These are phyloP conservation scores for Magnusiomyces tetraspermus DNA, from an alignment of 1,139 yeast species.

Conservation along the genomic window DNA sequence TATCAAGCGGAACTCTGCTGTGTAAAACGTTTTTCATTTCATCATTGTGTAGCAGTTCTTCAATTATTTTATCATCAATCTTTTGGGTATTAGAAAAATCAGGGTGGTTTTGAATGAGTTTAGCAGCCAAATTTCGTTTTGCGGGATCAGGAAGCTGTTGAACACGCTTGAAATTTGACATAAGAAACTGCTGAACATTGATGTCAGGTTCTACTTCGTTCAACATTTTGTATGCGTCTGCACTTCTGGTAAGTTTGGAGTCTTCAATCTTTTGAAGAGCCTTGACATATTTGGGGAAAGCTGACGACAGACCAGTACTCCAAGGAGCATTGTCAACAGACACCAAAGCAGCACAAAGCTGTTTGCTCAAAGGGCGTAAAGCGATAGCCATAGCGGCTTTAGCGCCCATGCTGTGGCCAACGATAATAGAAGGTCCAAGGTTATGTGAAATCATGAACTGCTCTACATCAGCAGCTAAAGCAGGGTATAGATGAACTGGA, in stretches of 20 bases:
- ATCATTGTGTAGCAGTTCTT: no score
- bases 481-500: slow-evolving; percentile 61
- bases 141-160: slow-evolving; percentile 8
- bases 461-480: slow-evolving; percentile 80
- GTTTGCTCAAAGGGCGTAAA: slow-evolving; percentile 46
- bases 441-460: slow-evolving; percentile 45
- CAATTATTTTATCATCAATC: no score
- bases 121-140: slow-evolving; percentile 27
- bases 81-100: no score
- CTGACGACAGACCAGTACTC: slow-evolving; percentile 47
- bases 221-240: slow-evolving; percentile 62
- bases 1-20: no score
- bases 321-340: slow-evolving; percentile 90
- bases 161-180: slow-evolving; percentile 55
- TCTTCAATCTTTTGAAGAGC: slow-evolving; percentile 45
- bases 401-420: slow-evolving; percentile 98
- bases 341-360: slow-evolving; percentile 52
- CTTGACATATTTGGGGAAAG: slow-evolving; percentile 58
- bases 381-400: slow-evolving; percentile 87
- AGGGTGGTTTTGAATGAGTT: background rate
- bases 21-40: no score
- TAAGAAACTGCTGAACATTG: slow-evolving; percentile 67
- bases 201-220: slow-evolving; percentile 34
- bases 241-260: slow-evolving; percentile 40
- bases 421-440: slow-evolving; percentile 48